A percentile compares a stretch with the other conserved stretches of the same genome.
Conservation (phyloP, 2,329 filamentous ascomycete genomes). For the Penicillium oxalicum region DNA sequence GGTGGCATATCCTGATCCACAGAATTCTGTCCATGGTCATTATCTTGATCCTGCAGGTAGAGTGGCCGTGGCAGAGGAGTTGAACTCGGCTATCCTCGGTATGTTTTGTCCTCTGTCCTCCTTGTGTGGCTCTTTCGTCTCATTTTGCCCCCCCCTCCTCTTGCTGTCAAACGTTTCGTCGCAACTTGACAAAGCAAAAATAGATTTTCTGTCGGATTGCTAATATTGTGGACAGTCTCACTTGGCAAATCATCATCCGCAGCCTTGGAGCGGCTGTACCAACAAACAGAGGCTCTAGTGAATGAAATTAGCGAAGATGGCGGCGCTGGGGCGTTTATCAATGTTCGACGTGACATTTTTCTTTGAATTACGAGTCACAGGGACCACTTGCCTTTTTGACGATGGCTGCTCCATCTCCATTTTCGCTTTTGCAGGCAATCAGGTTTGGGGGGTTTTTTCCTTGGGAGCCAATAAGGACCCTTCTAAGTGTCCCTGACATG, state of each 20-base stretch:
- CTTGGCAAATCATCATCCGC: constrained; percentile 84
- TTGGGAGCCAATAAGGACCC: too few species aligned
- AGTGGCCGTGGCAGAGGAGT: constrained; percentile 76
- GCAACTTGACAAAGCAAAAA: neutral
- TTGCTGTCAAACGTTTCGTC: neutral
- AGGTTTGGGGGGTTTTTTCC: too few species aligned
- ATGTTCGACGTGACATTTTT: constrained; percentile 51
- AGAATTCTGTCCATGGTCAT: constrained; percentile 68
- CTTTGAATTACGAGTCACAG: constrained; percentile 17
- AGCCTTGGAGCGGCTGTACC: constrained; percentile 75
- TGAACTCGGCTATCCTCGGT: constrained; percentile 91
- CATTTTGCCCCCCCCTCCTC: neutral
- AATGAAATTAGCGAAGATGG: constrained; percentile 74
- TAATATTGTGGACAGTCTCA: constrained; percentile 55
- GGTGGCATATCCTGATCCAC: constrained; percentile 77
- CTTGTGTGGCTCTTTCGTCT: neutral
- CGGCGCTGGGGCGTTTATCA: constrained; percentile 76
- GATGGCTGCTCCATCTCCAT: too few species aligned
- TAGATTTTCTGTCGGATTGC: neutral
- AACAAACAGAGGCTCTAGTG: constrained; percentile 81
- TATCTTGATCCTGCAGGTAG: constrained; percentile 71
- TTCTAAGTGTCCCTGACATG: too few species aligned
- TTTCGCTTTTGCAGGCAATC: too few species aligned
- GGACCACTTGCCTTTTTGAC: too few species aligned
- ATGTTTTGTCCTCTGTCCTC: constrained; percentile 29